These are phyloP conservation scores for Sorghum bicolor DNA, from an alignment of 176 grass and related monocot species.

Conservation along the genomic window DNA sequence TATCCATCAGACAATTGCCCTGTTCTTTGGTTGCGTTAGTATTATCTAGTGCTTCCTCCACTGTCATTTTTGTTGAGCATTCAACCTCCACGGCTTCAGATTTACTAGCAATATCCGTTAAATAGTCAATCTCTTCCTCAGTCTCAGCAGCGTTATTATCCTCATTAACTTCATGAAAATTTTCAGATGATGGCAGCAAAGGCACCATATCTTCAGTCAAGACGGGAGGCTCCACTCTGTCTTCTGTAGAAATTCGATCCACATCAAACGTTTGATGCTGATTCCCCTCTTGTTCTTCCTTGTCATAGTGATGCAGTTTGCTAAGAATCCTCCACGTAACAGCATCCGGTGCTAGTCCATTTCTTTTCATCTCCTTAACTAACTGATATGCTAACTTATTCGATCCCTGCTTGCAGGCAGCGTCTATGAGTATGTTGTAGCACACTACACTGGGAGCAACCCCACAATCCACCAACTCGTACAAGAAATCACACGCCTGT, in stretches of 20 bases:
- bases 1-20: background rate
- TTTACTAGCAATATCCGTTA: background rate
- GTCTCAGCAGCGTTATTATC: background rate
- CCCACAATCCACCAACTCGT: constrained; percentile 62
- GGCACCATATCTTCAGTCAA: background rate
- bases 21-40: background rate
- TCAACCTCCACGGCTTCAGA: background rate
- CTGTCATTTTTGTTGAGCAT: constrained; percentile 4
- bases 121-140: background rate
- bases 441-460: constrained; percentile 56
- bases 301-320: constrained; percentile 45
- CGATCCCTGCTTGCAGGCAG: constrained; percentile 57
- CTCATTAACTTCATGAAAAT: background rate
- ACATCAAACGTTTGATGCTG: background rate
- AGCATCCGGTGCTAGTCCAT: constrained; percentile 64
- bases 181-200: background rate
- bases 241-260: constrained; percentile 26
- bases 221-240: constrained; percentile 2
- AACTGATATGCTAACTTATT: constrained; percentile 68
- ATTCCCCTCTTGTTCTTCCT: constrained; percentile 25
- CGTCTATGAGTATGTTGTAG: constrained; percentile 79
- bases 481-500: constrained; percentile 84
- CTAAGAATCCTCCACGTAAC: constrained; percentile 91
- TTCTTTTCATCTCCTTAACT: constrained; percentile 74
- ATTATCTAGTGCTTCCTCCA: constrained; percentile 1